These are phyloP conservation scores for Marvania coccoides DNA, from an alignment of 139 green algal species.

Conservation along the genomic window DNA sequence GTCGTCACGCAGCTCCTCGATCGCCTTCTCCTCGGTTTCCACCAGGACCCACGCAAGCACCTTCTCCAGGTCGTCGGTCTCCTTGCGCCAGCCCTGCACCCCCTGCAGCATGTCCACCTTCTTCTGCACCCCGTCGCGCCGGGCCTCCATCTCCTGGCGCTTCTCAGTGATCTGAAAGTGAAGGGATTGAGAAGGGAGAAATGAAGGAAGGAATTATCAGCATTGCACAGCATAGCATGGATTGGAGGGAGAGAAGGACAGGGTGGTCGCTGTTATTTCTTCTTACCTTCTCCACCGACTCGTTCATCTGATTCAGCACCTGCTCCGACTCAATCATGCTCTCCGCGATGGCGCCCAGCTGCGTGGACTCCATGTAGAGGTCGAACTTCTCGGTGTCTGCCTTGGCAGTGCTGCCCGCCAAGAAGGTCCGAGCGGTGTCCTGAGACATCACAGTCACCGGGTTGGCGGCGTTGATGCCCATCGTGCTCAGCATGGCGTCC, in stretches of 20 bases:
- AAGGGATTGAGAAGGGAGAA: too few relatives aligned
- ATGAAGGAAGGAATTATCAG: too few relatives aligned
- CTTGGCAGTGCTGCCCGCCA: conserved; percentile 28
- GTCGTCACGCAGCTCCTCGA: background rate
- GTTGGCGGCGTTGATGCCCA: conserved; percentile 35
- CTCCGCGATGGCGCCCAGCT: conserved; percentile 28
- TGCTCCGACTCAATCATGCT: conserved; percentile 5
- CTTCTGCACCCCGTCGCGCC: background rate
- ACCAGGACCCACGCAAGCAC: background rate
- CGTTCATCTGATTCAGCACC: conserved; percentile 8
- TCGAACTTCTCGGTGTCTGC: conserved; percentile 47
- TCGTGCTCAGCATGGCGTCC: conserved; percentile 15
- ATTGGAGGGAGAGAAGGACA: too few relatives aligned
- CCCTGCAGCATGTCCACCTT: background rate
- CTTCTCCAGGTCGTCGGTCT: background rate
- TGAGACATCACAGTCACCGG: conserved; percentile 33
- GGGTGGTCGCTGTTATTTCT: background rate
- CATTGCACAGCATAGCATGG: too few relatives aligned
- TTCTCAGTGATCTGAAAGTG: background rate
- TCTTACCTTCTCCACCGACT: background rate
- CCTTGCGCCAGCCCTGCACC: background rate
- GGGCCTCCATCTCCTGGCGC: background rate
- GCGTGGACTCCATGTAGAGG: conserved; percentile 68
- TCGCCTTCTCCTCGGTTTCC: background rate
- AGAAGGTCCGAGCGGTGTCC: conserved; percentile 53